Conservation (phyloP, 768 basidiomycete species). For the Lactarius hengduanensis region DNA sequence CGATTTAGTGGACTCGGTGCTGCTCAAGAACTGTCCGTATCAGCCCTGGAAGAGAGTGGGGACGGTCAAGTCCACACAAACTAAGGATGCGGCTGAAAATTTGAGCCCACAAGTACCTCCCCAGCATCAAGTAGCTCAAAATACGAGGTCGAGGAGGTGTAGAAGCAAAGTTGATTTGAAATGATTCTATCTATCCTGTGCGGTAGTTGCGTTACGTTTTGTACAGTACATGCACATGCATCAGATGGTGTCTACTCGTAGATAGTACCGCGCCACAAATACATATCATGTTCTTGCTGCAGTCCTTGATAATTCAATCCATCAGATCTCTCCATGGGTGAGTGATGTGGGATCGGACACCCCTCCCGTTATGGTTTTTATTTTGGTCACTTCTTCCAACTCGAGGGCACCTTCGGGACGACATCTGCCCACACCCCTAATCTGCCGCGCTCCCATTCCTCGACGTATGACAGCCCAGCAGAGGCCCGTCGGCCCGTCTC, state of each 20-base stretch:
- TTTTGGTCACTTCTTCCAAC: constrained; percentile 53
- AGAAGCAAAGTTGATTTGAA: constrained; percentile 9
- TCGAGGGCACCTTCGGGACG: constrained; percentile 70
- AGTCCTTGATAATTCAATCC: background rate
- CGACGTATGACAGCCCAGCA: constrained; percentile 67
- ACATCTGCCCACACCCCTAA: constrained; percentile 66
- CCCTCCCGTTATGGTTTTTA: background rate
- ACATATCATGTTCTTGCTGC: constrained; percentile 9
- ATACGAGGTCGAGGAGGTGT: constrained; percentile 14
- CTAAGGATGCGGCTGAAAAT: constrained; percentile 40
- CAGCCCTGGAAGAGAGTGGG: constrained; percentile 51
- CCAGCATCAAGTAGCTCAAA: constrained; percentile 2
- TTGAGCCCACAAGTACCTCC: constrained; percentile 24
- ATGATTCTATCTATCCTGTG: background rate
- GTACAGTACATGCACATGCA: constrained; percentile 8
- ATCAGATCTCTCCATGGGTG: background rate
- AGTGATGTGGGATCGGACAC: background rate
- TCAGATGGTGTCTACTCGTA: background rate
- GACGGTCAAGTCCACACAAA: constrained; percentile 21
- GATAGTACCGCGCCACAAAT: constrained; percentile 15
- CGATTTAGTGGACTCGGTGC: constrained; percentile 38
- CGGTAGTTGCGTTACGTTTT: constrained; percentile 1
- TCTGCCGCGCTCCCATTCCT: constrained; percentile 73
- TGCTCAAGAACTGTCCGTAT: constrained; percentile 37
- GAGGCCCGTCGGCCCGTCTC: constrained; percentile 64